A percentile compares a stretch with the other conserved stretches of the same genome.
Evolutionary conservation across 768 basidiomycete genomes (phyloP).

Genomic region (Lactarius vividus): DNA sequence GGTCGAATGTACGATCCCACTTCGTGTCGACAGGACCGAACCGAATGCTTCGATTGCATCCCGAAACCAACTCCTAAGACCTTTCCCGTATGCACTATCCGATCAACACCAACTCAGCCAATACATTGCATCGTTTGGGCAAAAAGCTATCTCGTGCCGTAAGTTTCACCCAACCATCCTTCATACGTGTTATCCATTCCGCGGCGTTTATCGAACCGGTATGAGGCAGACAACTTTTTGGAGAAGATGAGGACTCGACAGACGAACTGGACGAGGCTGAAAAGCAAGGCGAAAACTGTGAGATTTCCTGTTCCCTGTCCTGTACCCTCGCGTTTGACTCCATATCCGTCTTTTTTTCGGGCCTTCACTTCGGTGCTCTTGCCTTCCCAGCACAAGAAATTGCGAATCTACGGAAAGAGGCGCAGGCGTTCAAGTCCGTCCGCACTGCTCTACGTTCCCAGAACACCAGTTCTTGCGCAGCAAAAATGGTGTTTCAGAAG

Average conservation of each 20-base stretch:
- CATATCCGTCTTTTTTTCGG: not conserved
- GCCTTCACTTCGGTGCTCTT: not conserved
- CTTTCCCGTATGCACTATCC: slow-evolving; percentile 96
- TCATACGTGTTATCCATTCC: not conserved
- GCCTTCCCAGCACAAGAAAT: slow-evolving; percentile 75
- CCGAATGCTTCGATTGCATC: slow-evolving; percentile 97
- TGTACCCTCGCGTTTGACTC: not conserved
- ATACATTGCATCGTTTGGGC: slow-evolving; percentile 99
- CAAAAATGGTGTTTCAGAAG: slow-evolving; percentile 80
- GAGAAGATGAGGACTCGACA: slow-evolving; percentile 82
- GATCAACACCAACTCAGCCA: slow-evolving; percentile 93
- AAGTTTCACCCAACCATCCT: slow-evolving; percentile 32
- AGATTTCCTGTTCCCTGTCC: slow-evolving; percentile 22
- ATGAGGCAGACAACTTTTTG: slow-evolving; percentile 77
- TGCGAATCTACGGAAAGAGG: slow-evolving; percentile 84
- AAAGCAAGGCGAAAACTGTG: slow-evolving; percentile 91
- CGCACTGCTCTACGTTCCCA: slow-evolving; percentile 59
- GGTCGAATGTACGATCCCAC: not conserved
- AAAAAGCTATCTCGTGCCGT: slow-evolving; percentile 94
- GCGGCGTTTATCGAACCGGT: slow-evolving; percentile 1
- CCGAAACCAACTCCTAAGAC: slow-evolving; percentile 90
- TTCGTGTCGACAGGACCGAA: slow-evolving; percentile 55
- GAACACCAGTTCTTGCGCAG: slow-evolving; percentile 45
- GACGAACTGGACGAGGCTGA: slow-evolving; percentile 90
- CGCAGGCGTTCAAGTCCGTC: slow-evolving; percentile 81